Evolutionary conservation across 768 basidiomycete species (phyloP), one percentile per base, ranked within the genome.

Genomic region (Pleurotus eryngii): DNA sequence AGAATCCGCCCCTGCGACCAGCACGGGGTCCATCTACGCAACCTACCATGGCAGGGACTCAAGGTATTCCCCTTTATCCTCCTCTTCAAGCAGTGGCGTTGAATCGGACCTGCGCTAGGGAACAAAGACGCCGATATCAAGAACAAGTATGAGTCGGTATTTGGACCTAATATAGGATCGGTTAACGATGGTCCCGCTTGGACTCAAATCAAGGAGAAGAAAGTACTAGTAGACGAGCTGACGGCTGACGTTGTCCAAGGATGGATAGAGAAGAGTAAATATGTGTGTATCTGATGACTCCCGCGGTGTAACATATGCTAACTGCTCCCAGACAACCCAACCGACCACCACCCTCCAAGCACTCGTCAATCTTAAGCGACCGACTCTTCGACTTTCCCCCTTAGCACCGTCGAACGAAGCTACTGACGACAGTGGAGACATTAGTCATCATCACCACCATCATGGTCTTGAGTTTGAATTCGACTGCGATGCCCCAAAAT

Each of bases 281-380:
- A 94, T 79, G 92, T 92, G 54, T 67, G 83, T 69, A 12, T 51
- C 9, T 35, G 2, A 35, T 11, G 30, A 35, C 30, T 27, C 57
- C 56, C 50, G 57, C 26, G 15, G 51, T 20, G 26, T 49, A 18
- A 42, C 18, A 39, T 4, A 2, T 54, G 56, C 26, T 49, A 48
- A 49, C 47, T 35, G 49, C 20, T 38, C 56, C 17, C 62, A 93
- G 91, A 70, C 84, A 27, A 81, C 86, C 8, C 89, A 93, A 65
- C 85, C 94, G 0, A 96, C 95, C 0, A 98, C 95, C 0, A 96
- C 95, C 2, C 78, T 98, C 0, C 95, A 97, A 73, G 95, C 95
- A 0, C 80, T 95, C 35, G 94, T 97, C 61, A 98, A 97, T 67
- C 84, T 97, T 63, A 96, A 95, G 68, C 84, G 95, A 4, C 95